These are phyloP conservation scores for Macrophomina pseudophaseolina DNA, from an alignment of 2,329 filamentous ascomycete species.

Conservation along the genomic window DNA sequence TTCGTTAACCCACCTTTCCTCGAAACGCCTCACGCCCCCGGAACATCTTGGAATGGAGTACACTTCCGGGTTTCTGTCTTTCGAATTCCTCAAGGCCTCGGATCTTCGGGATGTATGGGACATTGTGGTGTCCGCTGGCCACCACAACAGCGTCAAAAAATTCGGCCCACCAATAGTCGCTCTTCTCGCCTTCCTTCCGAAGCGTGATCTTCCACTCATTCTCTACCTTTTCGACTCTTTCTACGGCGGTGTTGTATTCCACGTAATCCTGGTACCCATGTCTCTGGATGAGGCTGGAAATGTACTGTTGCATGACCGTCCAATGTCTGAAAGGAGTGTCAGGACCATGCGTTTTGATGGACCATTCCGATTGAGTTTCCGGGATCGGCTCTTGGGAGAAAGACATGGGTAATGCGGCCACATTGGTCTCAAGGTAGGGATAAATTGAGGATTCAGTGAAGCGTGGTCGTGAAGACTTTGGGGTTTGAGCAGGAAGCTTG, in stretches of 20 bases:
- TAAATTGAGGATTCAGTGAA: conserved; percentile 66
- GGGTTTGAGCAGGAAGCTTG: conserved; percentile 53
- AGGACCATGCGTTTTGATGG: conserved; percentile 57
- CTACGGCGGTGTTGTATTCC: conserved; percentile 65
- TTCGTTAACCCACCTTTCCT: conserved; percentile 27
- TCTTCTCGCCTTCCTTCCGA: conserved; percentile 43
- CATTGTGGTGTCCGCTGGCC: conserved; percentile 65
- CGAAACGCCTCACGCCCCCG: conserved; percentile 53
- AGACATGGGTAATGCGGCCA: conserved; percentile 64
- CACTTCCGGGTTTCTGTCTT: conserved; percentile 52
- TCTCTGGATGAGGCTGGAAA: conserved; percentile 58
- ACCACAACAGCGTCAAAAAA: conserved; percentile 66
- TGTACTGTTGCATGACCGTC: conserved; percentile 60
- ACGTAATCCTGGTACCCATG: conserved; percentile 60
- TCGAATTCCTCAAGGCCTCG: conserved; percentile 57
- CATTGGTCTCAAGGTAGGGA: conserved; percentile 69
- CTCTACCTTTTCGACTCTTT: conserved; percentile 58
- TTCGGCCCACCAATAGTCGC: conserved; percentile 68
- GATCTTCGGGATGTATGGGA: conserved; percentile 61
- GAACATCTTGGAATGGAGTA: conserved; percentile 62
- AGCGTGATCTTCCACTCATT: conserved; percentile 61
- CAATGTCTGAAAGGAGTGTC: conserved; percentile 68
- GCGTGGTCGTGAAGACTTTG: conserved; percentile 52
- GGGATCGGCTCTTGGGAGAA: conserved; percentile 64
- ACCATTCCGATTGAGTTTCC: conserved; percentile 46